Conservation (phyloP, 768 basidiomycete genomes). For the Mycena latifolia region DNA sequence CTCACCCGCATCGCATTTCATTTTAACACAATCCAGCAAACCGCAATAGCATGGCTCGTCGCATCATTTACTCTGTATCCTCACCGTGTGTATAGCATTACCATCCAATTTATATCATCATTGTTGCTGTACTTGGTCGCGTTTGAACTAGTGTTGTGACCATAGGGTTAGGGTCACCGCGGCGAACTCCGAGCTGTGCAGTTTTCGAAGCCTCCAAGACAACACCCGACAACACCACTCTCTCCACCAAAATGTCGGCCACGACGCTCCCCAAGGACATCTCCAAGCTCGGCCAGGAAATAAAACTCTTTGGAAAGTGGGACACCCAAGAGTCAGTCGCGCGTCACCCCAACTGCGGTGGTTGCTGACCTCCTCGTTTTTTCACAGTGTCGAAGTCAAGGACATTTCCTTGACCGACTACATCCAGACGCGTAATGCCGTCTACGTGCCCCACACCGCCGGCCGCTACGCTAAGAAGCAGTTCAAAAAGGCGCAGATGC, state of each 20-base stretch:
- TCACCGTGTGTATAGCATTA: conserved; percentile 28
- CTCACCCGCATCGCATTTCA: conserved; percentile 26
- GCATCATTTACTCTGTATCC: conserved; percentile 32
- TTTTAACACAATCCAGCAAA: conserved; percentile 13
- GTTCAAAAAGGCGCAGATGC: conserved; percentile 99
- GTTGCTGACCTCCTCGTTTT: background rate
- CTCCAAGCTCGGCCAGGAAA: conserved; percentile 83
- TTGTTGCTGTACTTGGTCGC: background rate
- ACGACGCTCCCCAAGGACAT: conserved; percentile 87
- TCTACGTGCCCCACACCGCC: conserved; percentile 98
- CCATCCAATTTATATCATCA: conserved; percentile 6
- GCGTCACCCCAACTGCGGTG: background rate
- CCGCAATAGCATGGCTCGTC: conserved; percentile 20
- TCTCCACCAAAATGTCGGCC: conserved; percentile 56
- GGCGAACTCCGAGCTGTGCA: too few species aligned
- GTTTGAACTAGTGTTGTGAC: too few species aligned
- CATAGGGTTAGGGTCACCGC: too few species aligned
- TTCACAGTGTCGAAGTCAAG: conserved; percentile 92
- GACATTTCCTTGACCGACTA: conserved; percentile 99
- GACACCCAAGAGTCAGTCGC: conserved; percentile 92
- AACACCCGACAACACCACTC: too few species aligned
- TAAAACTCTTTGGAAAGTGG: conserved; percentile 99
- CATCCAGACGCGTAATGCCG: conserved; percentile 98
- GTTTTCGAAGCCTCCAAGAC: too few species aligned
- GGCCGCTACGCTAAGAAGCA: conserved; percentile 99